Conservation (phyloP, 108 stramenopile genomes). For the Pseudonitzschia multiseries region DNA sequence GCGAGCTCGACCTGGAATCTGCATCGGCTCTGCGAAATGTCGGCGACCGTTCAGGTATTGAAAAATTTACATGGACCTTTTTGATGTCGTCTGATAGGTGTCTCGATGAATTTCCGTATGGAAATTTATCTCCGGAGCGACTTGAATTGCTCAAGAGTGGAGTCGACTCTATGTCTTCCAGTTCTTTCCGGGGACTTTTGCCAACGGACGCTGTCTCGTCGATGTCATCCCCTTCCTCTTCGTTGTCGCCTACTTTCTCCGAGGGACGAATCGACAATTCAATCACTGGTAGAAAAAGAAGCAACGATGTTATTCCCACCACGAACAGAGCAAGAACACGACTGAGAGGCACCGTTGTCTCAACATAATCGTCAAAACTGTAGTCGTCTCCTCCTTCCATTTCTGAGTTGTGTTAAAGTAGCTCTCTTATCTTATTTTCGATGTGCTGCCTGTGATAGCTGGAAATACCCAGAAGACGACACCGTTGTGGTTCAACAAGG, state of each 20-base stretch:
- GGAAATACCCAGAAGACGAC: not conserved
- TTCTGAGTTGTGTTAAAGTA: not conserved
- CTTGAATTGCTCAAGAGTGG: slow-evolving; percentile 7
- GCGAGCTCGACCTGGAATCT: not conserved
- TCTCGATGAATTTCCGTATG: not conserved
- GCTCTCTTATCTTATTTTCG: not conserved
- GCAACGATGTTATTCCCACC: slow-evolving; percentile 1
- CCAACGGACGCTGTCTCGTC: not conserved
- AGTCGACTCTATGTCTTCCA: not conserved
- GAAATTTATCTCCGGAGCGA: not conserved
- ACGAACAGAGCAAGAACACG: slow-evolving; percentile 10
- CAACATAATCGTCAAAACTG: slow-evolving; percentile 31
- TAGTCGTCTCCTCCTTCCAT: slow-evolving; percentile 10
- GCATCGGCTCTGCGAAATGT: not conserved
- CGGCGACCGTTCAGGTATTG: not conserved
- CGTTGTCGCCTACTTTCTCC: not conserved
- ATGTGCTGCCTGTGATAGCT: not conserved
- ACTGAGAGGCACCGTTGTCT: slow-evolving; percentile 31
- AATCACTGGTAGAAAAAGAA: slow-evolving; percentile 13
- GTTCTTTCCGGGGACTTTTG: not conserved
- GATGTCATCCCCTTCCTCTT: not conserved
- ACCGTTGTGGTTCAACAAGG: too few species aligned
- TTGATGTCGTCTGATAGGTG: not conserved
- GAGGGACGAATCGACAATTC: not conserved
- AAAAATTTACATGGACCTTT: not conserved